Conservation (phyloP, 2,329 filamentous ascomycete genomes). For the Aspergillus carbonarius region DNA sequence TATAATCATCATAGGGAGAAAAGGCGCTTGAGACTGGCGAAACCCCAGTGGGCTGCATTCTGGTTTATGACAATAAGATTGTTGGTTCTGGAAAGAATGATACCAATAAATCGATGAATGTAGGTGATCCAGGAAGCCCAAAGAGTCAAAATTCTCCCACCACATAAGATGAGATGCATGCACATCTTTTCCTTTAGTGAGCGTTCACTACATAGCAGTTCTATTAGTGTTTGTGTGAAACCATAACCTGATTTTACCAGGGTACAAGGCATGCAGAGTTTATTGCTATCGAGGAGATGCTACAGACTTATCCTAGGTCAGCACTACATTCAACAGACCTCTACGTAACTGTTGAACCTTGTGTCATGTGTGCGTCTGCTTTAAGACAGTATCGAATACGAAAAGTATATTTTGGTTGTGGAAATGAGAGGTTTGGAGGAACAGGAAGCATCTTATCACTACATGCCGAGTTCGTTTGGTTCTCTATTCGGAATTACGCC, state of each 20-base stretch:
- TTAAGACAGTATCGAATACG: constrained; percentile 84
- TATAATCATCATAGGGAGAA: constrained; percentile 63
- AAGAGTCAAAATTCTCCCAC: background rate
- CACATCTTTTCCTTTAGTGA: background rate
- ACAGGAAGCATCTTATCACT: constrained; percentile 91
- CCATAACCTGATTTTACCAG: constrained; percentile 38
- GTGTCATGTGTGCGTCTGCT: constrained; percentile 96
- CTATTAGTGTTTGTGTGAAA: background rate
- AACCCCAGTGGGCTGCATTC: constrained; percentile 93
- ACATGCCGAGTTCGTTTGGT: constrained; percentile 61
- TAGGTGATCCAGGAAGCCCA: constrained; percentile 31
- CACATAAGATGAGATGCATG: background rate
- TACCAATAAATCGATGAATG: constrained; percentile 80
- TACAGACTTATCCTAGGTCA: constrained; percentile 63
- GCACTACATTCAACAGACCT: constrained; percentile 74
- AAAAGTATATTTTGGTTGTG: constrained; percentile 90
- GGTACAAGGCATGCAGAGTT: constrained; percentile 96
- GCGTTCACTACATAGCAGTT: background rate
- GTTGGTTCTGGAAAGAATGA: constrained; percentile 95
- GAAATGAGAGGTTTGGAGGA: constrained; percentile 95
- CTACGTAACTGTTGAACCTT: constrained; percentile 97
- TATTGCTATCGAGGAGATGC: constrained; percentile 71
- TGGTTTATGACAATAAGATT: constrained; percentile 75
- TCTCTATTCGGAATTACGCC: constrained; percentile 5
- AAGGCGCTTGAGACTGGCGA: constrained; percentile 82